phyloP scores from a whole-genome alignment of 306 rosid species.

The Styphnolobium japonicum region DNA sequence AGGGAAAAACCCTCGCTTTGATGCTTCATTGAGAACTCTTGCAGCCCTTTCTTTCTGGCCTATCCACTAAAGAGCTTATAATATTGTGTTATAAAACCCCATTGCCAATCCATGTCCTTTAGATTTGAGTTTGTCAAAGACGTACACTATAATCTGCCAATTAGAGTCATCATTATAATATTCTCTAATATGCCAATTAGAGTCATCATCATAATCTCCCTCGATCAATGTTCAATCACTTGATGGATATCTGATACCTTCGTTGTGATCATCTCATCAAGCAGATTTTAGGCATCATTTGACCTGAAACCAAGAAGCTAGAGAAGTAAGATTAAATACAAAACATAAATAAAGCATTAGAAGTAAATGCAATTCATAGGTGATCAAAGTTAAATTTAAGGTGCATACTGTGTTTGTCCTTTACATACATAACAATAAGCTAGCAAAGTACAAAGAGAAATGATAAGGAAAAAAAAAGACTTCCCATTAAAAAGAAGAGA shows the following conservation, averaged over 20 bases:
- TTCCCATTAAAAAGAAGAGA: background rate
- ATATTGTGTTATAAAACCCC: constrained; percentile 79
- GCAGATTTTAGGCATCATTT: constrained; percentile 71
- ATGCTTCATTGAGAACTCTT: constrained; percentile 92
- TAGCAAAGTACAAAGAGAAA: background rate
- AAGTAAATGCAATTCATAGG: constrained; percentile 14
- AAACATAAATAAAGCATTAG: constrained; percentile 19
- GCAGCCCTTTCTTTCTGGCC: constrained; percentile 87
- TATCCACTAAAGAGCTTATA: constrained; percentile 97
- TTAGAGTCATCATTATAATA: too few relatives aligned
- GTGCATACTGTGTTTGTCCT: background rate
- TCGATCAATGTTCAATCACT: constrained; percentile 88
- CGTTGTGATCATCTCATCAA: constrained; percentile 69
- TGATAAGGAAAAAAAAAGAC: background rate
- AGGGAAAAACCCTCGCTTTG: constrained; percentile 83
- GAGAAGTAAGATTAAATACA: constrained; percentile 25
- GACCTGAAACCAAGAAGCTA: constrained; percentile 53
- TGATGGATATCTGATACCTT: constrained; percentile 84
- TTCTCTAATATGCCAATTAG: too few relatives aligned
- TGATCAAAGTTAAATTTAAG: background rate
- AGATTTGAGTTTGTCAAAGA: constrained; percentile 88
- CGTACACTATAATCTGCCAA: constrained; percentile 97
- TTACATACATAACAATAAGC: constrained; percentile 6
- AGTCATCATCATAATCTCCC: constrained; percentile 90
- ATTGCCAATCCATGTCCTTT: constrained; percentile 84